Percentiles rank a stretch among this genome's conserved stretches.
Evolutionary conservation across 2,329 filamentous ascomycete genomes (phyloP).

Genomic region (Nemania diffusa): DNA sequence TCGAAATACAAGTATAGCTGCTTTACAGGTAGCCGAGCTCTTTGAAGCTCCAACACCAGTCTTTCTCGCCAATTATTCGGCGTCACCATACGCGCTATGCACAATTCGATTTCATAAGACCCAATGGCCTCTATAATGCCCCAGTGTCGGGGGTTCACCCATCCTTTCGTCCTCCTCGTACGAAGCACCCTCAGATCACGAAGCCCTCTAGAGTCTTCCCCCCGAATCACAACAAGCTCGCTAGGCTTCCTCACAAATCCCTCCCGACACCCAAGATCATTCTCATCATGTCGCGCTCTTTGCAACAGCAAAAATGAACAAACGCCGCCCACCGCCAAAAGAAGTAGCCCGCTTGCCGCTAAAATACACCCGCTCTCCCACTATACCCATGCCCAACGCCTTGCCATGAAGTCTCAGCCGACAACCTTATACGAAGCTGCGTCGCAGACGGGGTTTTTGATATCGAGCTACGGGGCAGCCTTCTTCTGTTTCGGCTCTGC

Average conservation of each 20-base stretch:
- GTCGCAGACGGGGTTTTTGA: conserved; percentile 70
- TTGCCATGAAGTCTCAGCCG: conserved; percentile 65
- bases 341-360: conserved; percentile 12
- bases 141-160: conserved; percentile 46
- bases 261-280: conserved; percentile 27
- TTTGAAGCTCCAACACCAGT: conserved; percentile 13
- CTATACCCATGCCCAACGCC: conserved; percentile 61
- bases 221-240: conserved; percentile 17
- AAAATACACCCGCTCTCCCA: conserved; percentile 41
- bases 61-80: neutral
- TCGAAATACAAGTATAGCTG: neutral
- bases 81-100: neutral
- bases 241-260: conserved; percentile 25
- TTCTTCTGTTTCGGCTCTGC: conserved; percentile 64
- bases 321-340: conserved; percentile 12
- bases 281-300: conserved; percentile 25
- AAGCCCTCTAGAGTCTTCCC: conserved; percentile 24
- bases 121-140: conserved; percentile 41
- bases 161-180: conserved; percentile 43
- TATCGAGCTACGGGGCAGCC: conserved; percentile 67
- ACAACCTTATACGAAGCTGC: conserved; percentile 73
- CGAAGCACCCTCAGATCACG: conserved; percentile 41
- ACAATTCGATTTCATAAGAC: neutral
- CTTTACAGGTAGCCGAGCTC: conserved; percentile 3
- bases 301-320: neutral